phyloP scores from a whole-genome alignment of 179 eudicot species.

The Beta macrorhiza region DNA sequence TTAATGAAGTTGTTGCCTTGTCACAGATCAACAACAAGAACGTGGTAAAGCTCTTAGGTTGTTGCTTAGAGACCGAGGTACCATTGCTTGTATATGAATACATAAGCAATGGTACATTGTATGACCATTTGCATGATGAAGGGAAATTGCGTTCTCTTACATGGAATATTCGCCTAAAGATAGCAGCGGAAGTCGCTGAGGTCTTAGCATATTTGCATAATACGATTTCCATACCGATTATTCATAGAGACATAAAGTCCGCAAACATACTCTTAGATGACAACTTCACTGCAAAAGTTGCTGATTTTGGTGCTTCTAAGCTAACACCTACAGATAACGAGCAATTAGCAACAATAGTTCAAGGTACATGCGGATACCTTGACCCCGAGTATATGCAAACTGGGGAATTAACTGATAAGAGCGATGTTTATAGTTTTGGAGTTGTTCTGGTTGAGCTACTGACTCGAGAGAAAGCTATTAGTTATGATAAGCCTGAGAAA shows the following conservation, averaged over 20 bases:
- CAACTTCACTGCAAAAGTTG: slow-evolving; percentile 3
- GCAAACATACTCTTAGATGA: not conserved
- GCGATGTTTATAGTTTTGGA: slow-evolving; percentile 28
- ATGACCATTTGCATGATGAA: not conserved
- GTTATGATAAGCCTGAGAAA: not conserved
- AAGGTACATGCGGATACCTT: slow-evolving; percentile 25
- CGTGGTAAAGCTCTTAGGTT: slow-evolving; percentile 2
- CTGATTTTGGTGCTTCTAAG: slow-evolving; percentile 27
- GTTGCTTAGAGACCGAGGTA: not conserved
- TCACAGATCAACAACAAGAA: not conserved
- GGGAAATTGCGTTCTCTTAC: not conserved
- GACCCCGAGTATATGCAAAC: slow-evolving; percentile 25
- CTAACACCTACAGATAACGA: slow-evolving; percentile 15
- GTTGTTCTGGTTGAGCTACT: slow-evolving; percentile 25
- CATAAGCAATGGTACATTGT: not conserved
- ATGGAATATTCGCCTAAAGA: not conserved
- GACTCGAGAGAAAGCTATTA: slow-evolving; percentile 14
- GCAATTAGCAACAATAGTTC: slow-evolving; percentile 18
- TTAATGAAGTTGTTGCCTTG: not conserved
- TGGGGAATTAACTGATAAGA: slow-evolving; percentile 19
- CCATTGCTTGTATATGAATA: not conserved
- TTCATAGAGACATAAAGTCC: not conserved
- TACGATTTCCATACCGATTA: not conserved
- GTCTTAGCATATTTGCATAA: not conserved
- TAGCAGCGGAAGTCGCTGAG: not conserved